Conservation (phyloP, 164 flowering plant species). For the Litsea cubeba region DNA sequence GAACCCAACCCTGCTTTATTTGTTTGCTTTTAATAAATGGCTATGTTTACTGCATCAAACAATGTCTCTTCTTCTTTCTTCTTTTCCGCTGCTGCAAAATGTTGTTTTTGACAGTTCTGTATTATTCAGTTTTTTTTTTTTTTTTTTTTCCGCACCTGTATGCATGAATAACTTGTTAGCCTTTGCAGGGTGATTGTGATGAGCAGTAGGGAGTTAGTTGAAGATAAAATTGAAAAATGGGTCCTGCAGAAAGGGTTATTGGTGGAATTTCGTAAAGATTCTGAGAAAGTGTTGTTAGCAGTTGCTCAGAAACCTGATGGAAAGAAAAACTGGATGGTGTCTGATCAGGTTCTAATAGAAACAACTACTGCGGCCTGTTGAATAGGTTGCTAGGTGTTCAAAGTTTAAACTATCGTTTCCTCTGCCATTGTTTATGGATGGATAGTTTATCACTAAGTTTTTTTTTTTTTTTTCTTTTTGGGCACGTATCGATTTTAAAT, state of each 20-base stretch:
- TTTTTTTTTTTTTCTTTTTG: neutral
- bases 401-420: slow-evolving; percentile 21
- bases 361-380: slow-evolving; percentile 33
- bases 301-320: slow-evolving; percentile 93
- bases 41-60: neutral
- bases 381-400: slow-evolving; percentile 44
- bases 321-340: slow-evolving; percentile 94
- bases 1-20: neutral
- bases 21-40: neutral
- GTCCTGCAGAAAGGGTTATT: slow-evolving; percentile 52
- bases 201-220: slow-evolving; percentile 39
- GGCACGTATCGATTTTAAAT: slow-evolving; percentile 1
- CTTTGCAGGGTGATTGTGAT: slow-evolving; percentile 40
- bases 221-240: slow-evolving; percentile 51
- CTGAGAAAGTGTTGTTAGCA: slow-evolving; percentile 76
- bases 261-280: slow-evolving; percentile 80
- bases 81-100: neutral
- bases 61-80: neutral
- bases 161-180: neutral
- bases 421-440: neutral
- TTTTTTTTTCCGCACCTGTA: neutral
- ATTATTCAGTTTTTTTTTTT: neutral
- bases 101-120: neutral
- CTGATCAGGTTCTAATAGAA: slow-evolving; percentile 75
- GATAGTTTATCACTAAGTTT: slow-evolving; percentile 1